Evolutionary conservation across 2,329 filamentous ascomycete genomes (phyloP).

Genomic region (Aspergillus costaricaensis): DNA sequence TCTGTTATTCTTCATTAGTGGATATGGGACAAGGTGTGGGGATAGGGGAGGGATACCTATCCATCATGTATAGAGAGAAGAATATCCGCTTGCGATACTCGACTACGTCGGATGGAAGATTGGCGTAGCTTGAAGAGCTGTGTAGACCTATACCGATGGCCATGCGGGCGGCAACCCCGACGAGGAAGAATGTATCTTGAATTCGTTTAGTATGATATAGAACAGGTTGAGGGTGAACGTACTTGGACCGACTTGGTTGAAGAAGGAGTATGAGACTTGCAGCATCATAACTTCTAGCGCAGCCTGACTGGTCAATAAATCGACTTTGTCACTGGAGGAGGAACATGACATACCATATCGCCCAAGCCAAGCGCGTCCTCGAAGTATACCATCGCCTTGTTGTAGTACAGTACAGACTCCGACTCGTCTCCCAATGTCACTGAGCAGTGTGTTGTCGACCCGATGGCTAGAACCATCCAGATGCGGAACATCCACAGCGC

Average conservation of each 20-base stretch:
- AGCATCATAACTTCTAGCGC: conserved; percentile 49
- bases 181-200: conserved; percentile 50
- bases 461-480: conserved; percentile 55
- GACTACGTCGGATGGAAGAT: conserved; percentile 33
- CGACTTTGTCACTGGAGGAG: no score
- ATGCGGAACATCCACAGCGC: conserved; percentile 44
- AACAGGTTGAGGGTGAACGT: conserved; percentile 12
- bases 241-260: conserved; percentile 52
- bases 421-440: conserved; percentile 48
- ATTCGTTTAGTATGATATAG: neutral
- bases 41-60: conserved; percentile 29
- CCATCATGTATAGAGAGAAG: conserved; percentile 55
- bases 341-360: conserved; percentile 37
- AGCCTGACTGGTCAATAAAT: conserved; percentile 28
- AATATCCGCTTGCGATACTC: conserved; percentile 49
- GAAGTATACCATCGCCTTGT: conserved; percentile 47
- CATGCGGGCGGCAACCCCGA: conserved; percentile 48
- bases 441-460: conserved; percentile 49
- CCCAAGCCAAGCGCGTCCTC: conserved; percentile 42
- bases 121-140: conserved; percentile 38
- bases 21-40: neutral
- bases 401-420: conserved; percentile 47
- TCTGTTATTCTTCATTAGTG: conserved; percentile 22
- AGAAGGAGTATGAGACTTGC: conserved; percentile 53
- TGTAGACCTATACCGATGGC: conserved; percentile 50